These are phyloP conservation scores for Fusarium pseudocircinatum DNA, from an alignment of 2,329 filamentous ascomycete species.

Conservation along the genomic window DNA sequence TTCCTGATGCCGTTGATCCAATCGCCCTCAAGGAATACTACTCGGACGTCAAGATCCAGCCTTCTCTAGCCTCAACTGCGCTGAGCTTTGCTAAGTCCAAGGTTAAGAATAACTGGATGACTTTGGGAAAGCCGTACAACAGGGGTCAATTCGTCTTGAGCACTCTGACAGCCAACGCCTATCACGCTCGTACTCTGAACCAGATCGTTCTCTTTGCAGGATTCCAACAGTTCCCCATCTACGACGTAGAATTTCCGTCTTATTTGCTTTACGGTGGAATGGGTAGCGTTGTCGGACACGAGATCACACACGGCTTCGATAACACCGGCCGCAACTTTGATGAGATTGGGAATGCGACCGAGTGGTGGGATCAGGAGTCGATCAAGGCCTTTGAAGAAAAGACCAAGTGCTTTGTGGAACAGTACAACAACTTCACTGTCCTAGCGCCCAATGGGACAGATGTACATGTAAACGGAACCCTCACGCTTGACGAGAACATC, in stretches of 20 bases:
- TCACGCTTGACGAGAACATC: constrained; percentile 76
- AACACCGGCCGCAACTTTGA: constrained; percentile 72
- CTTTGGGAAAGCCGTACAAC: constrained; percentile 68
- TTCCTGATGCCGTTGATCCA: constrained; percentile 70
- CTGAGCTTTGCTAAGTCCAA: constrained; percentile 61
- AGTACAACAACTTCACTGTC: constrained; percentile 71
- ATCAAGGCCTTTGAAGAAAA: constrained; percentile 66
- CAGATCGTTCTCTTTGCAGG: constrained; percentile 70
- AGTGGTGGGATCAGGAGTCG: constrained; percentile 73
- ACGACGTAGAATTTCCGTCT: constrained; percentile 68
- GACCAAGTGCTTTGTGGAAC: constrained; percentile 73
- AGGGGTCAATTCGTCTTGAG: constrained; percentile 69
- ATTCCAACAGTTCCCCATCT: constrained; percentile 75
- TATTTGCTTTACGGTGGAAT: constrained; percentile 77
- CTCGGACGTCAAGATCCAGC: constrained; percentile 57
- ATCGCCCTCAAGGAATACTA: constrained; percentile 67
- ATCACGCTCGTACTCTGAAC: constrained; percentile 71
- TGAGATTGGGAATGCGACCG: constrained; percentile 69
- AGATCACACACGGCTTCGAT: constrained; percentile 77
- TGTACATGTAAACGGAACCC: constrained; percentile 69
- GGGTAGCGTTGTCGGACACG: constrained; percentile 73
- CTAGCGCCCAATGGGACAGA: constrained; percentile 63
- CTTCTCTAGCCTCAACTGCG: constrained; percentile 67
- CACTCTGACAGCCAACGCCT: constrained; percentile 71
- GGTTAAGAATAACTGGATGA: constrained; percentile 62